Conservation (phyloP, 495 filamentous ascomycete species). For the Margaritispora aquatica region DNA sequence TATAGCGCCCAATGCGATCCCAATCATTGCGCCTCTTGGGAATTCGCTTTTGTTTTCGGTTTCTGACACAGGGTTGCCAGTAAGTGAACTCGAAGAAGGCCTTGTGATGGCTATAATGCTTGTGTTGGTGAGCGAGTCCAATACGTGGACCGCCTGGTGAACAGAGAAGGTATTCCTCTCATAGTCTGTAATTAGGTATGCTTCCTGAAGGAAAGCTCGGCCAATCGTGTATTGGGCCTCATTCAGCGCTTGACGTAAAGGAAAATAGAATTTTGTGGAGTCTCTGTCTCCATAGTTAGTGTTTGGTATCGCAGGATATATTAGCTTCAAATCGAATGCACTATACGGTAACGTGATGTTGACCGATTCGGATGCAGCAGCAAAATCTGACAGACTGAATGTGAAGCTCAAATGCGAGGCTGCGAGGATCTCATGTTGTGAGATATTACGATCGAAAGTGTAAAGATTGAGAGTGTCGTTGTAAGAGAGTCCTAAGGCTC, state of each 20-base stretch:
- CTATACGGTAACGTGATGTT: constrained; percentile 57
- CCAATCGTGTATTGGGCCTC: constrained; percentile 57
- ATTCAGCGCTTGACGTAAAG: constrained; percentile 45
- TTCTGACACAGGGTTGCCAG: constrained; percentile 23
- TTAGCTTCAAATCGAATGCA: constrained; percentile 55
- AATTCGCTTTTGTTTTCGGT: constrained; percentile 51
- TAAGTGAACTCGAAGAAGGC: constrained; percentile 39
- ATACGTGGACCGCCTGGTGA: constrained; percentile 47
- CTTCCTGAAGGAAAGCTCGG: constrained; percentile 64
- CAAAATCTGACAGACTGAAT: constrained; percentile 25
- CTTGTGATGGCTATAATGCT: constrained; percentile 42
- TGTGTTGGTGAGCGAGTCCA: constrained; percentile 35
- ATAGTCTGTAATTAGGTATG: constrained; percentile 62
- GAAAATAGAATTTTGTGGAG: constrained; percentile 52
- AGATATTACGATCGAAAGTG: constrained; percentile 28
- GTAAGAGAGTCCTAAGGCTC: constrained; percentile 51
- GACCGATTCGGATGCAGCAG: constrained; percentile 39
- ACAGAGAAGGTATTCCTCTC: constrained; percentile 55
- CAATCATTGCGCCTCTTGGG: constrained; percentile 33
- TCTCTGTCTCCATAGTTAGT: constrained; percentile 33
- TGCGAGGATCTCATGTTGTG: constrained; percentile 19
- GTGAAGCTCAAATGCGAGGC: constrained; percentile 45
- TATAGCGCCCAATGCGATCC: constrained; percentile 33
- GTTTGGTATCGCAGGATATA: constrained; percentile 42
- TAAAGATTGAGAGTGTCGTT: constrained; percentile 45